Percentiles rank a stretch among this genome's conserved stretches.
phyloP scores from a whole-genome alignment of 1,139 yeast genomes.

The Sugiyamaella xylanicola region DNA sequence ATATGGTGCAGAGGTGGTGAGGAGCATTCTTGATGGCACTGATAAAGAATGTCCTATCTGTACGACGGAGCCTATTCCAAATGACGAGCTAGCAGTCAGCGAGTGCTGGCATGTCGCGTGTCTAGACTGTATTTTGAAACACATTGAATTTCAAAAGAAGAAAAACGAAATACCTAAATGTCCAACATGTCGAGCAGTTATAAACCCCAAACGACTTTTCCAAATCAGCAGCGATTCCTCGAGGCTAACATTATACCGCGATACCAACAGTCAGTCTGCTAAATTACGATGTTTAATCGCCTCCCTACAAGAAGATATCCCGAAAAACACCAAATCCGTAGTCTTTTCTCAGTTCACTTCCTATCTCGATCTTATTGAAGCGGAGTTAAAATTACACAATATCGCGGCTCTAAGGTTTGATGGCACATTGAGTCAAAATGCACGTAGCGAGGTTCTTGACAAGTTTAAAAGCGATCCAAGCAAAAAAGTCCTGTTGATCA shows the following conservation, averaged over 20 bases:
- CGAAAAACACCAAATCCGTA: constrained; percentile 57
- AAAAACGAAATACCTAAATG: constrained; percentile 42
- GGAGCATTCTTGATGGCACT: constrained; percentile 43
- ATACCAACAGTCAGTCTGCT: constrained; percentile 50
- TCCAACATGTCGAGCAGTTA: constrained; percentile 44
- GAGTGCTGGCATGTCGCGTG: constrained; percentile 85
- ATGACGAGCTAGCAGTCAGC: constrained; percentile 63
- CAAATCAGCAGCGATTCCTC: constrained; percentile 30
- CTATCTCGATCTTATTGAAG: constrained; percentile 72
- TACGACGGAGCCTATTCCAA: constrained; percentile 58
- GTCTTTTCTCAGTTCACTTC: constrained; percentile 92
- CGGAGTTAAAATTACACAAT: constrained; percentile 53
- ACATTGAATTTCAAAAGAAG: constrained; percentile 48
- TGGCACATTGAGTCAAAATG: constrained; percentile 72
- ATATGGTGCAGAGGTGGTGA: constrained; percentile 45
- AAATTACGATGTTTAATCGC: constrained; percentile 70
- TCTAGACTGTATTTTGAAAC: constrained; percentile 70
- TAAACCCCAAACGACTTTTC: constrained; percentile 36
- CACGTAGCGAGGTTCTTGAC: constrained; percentile 62
- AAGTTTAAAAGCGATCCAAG: constrained; percentile 50
- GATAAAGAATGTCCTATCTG: constrained; percentile 83
- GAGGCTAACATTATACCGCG: constrained; percentile 5
- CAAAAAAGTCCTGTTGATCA: constrained; percentile 62
- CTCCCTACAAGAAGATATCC: constrained; percentile 51
- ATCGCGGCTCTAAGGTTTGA: constrained; percentile 68